These are phyloP conservation scores for Bisporella sp. DNA, from an alignment of 2,329 filamentous ascomycete genomes.

Conservation along the genomic window DNA sequence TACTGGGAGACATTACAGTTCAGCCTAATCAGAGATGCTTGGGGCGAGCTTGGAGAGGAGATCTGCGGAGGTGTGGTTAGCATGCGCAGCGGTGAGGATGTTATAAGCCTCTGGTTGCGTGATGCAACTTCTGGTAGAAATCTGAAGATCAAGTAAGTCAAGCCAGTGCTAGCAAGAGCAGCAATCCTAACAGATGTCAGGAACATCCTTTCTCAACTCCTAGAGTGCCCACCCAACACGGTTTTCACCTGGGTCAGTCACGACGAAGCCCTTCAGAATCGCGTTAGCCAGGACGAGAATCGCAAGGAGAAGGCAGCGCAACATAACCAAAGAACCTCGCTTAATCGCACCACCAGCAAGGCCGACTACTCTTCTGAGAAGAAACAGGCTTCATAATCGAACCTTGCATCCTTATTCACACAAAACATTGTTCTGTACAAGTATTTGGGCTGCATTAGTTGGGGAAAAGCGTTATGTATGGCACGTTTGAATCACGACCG, in stretches of 20 bases:
- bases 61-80: slow-evolving; percentile 93
- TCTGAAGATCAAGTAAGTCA: slow-evolving; percentile 82
- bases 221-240: slow-evolving; percentile 81
- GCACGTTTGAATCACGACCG: neutral
- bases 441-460: slow-evolving; percentile 25
- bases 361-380: slow-evolving; percentile 18
- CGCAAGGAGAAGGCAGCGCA: slow-evolving; percentile 72
- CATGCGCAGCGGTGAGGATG: slow-evolving; percentile 91
- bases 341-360: slow-evolving; percentile 19
- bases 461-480: slow-evolving; percentile 18
- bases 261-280: slow-evolving; percentile 89
- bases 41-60: slow-evolving; percentile 85
- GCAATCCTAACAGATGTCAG: slow-evolving; percentile 38
- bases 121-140: slow-evolving; percentile 80
- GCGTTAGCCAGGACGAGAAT: slow-evolving; percentile 83
- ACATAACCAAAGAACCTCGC: slow-evolving; percentile 27
- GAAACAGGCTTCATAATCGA: slow-evolving; percentile 17
- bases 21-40: slow-evolving; percentile 89
- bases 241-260: slow-evolving; percentile 94
- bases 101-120: slow-evolving; percentile 95
- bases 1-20: slow-evolving; percentile 95
- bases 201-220: slow-evolving; percentile 87
- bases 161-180: neutral
- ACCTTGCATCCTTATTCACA: slow-evolving; percentile 5
- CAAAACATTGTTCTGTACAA: slow-evolving; percentile 18